A percentile compares a stretch with the other conserved stretches of the same genome.
These are phyloP conservation scores for Thielaviopsis musarum DNA, from an alignment of 2,329 filamentous ascomycete species.

Conservation along the genomic window DNA sequence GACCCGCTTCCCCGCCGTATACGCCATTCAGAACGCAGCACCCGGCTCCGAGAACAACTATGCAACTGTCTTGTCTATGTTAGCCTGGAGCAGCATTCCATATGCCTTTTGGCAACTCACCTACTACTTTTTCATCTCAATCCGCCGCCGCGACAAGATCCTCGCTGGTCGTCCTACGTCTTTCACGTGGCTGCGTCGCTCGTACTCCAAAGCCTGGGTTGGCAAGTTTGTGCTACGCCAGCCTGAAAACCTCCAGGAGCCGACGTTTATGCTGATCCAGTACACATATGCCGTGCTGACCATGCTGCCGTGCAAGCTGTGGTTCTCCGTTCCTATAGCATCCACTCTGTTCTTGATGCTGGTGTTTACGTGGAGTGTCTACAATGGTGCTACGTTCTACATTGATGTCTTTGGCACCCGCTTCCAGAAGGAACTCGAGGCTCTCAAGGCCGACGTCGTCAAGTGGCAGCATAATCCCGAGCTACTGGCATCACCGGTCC, in stretches of 20 bases:
- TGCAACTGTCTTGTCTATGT: conserved; percentile 62
- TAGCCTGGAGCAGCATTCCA: conserved; percentile 82
- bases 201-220: conserved; percentile 79
- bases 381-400: conserved; percentile 95
- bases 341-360: conserved; percentile 59
- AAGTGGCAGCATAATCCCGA: conserved; percentile 62
- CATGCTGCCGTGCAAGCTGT: conserved; percentile 85
- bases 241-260: conserved; percentile 61
- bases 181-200: conserved; percentile 90
- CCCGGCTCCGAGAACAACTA: conserved; percentile 68
- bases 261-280: conserved; percentile 91
- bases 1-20: conserved; percentile 67
- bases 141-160: conserved; percentile 89
- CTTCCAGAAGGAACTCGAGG: conserved; percentile 91
- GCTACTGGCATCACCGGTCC: conserved; percentile 15
- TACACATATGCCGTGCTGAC: conserved; percentile 81
- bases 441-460: conserved; percentile 71
- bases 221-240: conserved; percentile 70
- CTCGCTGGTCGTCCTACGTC: conserved; percentile 88
- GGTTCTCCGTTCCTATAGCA: conserved; percentile 79
- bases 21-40: conserved; percentile 53
- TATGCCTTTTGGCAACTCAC: conserved; percentile 84
- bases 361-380: conserved; percentile 89
- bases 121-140: conserved; percentile 92
- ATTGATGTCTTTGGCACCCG: conserved; percentile 95